Conservation (phyloP, 176 grass and related monocot species). For the Typha latifolia region DNA sequence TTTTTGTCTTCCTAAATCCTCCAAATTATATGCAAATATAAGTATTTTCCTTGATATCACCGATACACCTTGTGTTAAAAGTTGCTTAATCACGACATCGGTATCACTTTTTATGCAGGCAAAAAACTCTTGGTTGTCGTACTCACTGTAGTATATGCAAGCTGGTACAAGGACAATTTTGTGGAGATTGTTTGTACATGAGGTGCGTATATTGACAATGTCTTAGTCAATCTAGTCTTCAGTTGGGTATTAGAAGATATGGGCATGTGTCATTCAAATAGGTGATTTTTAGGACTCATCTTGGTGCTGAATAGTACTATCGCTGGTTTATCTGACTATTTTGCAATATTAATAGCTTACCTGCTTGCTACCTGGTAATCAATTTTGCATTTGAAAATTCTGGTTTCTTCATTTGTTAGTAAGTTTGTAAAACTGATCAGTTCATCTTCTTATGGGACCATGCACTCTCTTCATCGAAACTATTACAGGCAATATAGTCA, state of each 20-base stretch:
- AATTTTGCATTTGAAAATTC: neutral
- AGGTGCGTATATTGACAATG: conserved; percentile 26
- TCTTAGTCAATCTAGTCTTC: too few species aligned
- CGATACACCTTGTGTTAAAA: neutral
- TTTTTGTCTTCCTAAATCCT: neutral
- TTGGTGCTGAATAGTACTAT: too few species aligned
- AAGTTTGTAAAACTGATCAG: neutral
- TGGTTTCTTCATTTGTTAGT: neutral
- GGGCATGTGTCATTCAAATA: too few species aligned
- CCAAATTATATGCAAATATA: neutral
- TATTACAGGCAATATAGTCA: neutral
- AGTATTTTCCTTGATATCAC: neutral
- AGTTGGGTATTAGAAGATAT: too few species aligned
- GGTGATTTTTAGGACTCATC: too few species aligned
- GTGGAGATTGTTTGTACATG: conserved; percentile 93
- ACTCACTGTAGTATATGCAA: conserved; percentile 68
- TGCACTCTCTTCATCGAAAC: neutral
- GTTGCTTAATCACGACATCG: conserved; percentile 9
- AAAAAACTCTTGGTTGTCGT: conserved; percentile 79
- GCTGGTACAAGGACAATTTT: conserved; percentile 84
- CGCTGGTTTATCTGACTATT: too few species aligned
- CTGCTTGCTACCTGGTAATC: neutral
- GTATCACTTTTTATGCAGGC: conserved; percentile 33
- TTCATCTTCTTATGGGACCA: neutral
- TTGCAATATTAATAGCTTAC: too few species aligned